phyloP scores from a whole-genome alignment of 208 protist genomes.

The Trypanosoma caninum region DNA sequence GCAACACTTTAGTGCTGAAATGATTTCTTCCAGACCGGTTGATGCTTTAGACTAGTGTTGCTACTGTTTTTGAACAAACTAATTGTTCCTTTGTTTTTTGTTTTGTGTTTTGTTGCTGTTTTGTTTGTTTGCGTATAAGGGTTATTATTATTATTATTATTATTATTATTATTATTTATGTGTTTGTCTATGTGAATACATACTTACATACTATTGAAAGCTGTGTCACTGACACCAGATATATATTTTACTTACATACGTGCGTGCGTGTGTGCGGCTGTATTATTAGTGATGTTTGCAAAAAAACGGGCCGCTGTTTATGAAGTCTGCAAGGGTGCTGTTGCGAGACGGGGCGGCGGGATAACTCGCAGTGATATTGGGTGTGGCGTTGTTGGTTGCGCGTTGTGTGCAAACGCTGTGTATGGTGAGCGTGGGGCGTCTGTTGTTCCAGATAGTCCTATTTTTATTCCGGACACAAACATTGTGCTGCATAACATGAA shows the following conservation, averaged over 20 bases:
- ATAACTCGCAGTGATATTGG: conserved; percentile 81
- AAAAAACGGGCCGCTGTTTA: conserved; percentile 62
- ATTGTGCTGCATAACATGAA: conserved; percentile 94
- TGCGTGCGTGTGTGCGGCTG: too few relatives aligned
- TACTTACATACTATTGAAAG: background rate
- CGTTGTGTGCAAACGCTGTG: conserved; percentile 39
- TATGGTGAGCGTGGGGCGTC: conserved; percentile 20
- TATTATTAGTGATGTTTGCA: conserved; percentile 70
- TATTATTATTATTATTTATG: too few relatives aligned
- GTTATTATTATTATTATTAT: background rate
- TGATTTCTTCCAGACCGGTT: too few relatives aligned
- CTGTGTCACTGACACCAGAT: background rate
- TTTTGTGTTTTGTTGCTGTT: background rate
- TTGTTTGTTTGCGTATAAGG: background rate
- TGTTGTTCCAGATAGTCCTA: conserved; percentile 24
- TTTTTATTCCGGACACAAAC: conserved; percentile 89
- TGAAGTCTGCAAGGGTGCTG: conserved; percentile 32
- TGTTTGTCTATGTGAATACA: too few relatives aligned
- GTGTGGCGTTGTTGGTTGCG: conserved; percentile 61
- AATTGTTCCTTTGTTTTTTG: background rate
- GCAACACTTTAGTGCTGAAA: background rate
- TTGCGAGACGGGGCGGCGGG: conserved; percentile 7
- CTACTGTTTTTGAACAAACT: too few relatives aligned
- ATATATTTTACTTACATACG: too few relatives aligned
- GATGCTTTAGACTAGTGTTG: too few relatives aligned